Conservation (phyloP, 2,329 filamentous ascomycete species). For the Mariannaea sp. region DNA sequence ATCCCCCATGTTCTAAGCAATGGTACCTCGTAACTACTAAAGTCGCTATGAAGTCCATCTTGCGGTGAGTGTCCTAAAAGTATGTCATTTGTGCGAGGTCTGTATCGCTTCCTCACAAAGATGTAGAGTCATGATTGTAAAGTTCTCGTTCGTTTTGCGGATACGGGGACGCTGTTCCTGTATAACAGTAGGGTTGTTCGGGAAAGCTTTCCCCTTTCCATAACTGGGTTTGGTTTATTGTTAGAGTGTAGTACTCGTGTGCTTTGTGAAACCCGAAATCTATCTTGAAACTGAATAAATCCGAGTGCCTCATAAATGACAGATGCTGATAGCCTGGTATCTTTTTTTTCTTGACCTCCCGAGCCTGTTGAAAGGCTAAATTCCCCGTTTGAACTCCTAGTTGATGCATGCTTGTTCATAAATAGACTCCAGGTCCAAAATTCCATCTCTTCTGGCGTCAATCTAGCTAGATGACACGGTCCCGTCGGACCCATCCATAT, state of each 20-base stretch:
- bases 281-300: constrained; percentile 16
- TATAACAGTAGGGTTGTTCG: constrained; percentile 14
- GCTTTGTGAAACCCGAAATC: constrained; percentile 23
- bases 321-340: constrained; percentile 29
- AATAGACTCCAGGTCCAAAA: constrained; percentile 9
- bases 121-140: neutral
- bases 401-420: constrained; percentile 21
- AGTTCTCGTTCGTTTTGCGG: neutral
- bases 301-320: constrained; percentile 22
- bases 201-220: no score
- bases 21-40: no score
- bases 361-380: constrained; percentile 38
- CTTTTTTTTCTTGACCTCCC: constrained; percentile 27
- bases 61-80: neutral
- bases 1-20: no score
- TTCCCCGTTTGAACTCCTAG: constrained; percentile 29
- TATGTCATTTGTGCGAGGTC: no score
- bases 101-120: neutral
- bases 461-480: constrained; percentile 3
- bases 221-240: constrained; percentile 21
- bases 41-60: neutral
- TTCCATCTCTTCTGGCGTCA: neutral
- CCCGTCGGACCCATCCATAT: constrained; percentile 18
- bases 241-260: constrained; percentile 21
- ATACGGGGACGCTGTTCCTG: constrained; percentile 8